Evolutionary conservation across 2,329 filamentous ascomycete genomes (phyloP).

Genomic region (Scorias spongiosa): DNA sequence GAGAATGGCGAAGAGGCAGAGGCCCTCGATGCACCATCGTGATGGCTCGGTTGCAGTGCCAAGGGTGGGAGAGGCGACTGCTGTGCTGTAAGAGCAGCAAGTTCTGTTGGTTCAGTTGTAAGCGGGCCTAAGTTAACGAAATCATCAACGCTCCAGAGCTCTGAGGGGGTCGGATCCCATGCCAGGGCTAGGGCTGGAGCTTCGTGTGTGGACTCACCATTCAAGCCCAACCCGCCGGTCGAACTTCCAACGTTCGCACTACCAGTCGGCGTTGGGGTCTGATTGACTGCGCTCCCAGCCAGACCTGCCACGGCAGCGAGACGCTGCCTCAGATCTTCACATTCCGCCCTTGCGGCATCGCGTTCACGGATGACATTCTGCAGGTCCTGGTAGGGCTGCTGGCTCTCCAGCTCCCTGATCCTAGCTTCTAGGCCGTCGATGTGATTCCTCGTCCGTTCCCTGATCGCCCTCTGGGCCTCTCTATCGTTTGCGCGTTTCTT

Average conservation of each 20-base stretch:
- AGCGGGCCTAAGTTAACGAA: conserved; percentile 14
- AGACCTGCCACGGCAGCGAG: conserved; percentile 27
- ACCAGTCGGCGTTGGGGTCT: not conserved
- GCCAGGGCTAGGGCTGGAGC: not conserved
- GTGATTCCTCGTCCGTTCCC: conserved; percentile 65
- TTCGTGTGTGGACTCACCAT: not conserved
- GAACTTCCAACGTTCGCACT: conserved; percentile 8
- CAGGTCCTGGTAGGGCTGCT: conserved; percentile 72
- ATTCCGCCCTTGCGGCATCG: conserved; percentile 62
- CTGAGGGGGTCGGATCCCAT: not conserved
- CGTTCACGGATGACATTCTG: conserved; percentile 54
- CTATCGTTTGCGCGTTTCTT: conserved; percentile 86
- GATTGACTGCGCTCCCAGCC: conserved; percentile 6
- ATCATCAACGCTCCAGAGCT: conserved; percentile 5
- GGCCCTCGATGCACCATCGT: not conserved
- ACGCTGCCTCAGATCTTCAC: conserved; percentile 58
- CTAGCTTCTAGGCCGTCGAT: conserved; percentile 59
- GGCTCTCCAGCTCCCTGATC: conserved; percentile 61
- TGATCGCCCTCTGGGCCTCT: conserved; percentile 71
- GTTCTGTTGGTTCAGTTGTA: conserved; percentile 22
- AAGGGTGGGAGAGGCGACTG: conserved; percentile 26
- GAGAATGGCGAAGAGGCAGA: not conserved
- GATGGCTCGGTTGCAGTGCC: not conserved
- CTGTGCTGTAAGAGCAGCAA: conserved; percentile 31
- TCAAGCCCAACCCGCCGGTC: conserved; percentile 14